Base-by-base conservation (phyloP, 139 green algal genomes). In the Coccomyxa sp. region DNA sequence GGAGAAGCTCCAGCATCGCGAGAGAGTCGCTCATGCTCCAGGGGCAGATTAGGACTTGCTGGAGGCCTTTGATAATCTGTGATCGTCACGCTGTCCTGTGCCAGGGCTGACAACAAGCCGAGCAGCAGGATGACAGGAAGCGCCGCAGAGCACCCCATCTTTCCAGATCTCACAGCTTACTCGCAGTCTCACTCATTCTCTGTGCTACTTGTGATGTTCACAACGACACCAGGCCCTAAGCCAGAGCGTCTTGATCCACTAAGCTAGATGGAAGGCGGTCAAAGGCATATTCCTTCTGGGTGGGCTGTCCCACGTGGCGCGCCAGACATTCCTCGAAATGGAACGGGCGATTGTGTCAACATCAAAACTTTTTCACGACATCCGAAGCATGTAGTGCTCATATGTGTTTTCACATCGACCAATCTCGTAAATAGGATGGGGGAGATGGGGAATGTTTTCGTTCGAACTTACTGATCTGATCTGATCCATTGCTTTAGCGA, bases 11-110 rank as follows among this genome's bases (percentile, higher is more conserved):
- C 71, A 13, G 13, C 21, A 23, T 21, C 28, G 14, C 25, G n/a
- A 15, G 71, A 51, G 10, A 59, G 60, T 9, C 25, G 79, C 13
- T 83, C 30, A 31, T 71, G 63, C 63, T 63, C 79, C 66, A 83
- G 13, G 12, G 60, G 63, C 28, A 83, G 10, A 11, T 23, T 21
- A 57, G 16, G 13, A 14, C 28, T 76, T 9, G 79, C 18, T 30
- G 79, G 63, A 45, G 79, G 79, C 13, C 79, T 45, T 25, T 18
- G 13, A 27, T 82, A 82, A 57, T 74, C 16, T n/a, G 71, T 74
- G 66, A 23, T 27, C 21, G 21, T 74, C 21, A 27, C 66, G 21
- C 21, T 27, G 66, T 27, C 66, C 66, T 74, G 4, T 27, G 66
- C 66, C 21, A 23, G 23, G 21, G 66, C 66, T 30, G 66, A 74